Percentiles rank a stretch among this genome's conserved stretches.
phyloP scores from a whole-genome alignment of 306 rosid genomes.

The Castanea mollissima region DNA sequence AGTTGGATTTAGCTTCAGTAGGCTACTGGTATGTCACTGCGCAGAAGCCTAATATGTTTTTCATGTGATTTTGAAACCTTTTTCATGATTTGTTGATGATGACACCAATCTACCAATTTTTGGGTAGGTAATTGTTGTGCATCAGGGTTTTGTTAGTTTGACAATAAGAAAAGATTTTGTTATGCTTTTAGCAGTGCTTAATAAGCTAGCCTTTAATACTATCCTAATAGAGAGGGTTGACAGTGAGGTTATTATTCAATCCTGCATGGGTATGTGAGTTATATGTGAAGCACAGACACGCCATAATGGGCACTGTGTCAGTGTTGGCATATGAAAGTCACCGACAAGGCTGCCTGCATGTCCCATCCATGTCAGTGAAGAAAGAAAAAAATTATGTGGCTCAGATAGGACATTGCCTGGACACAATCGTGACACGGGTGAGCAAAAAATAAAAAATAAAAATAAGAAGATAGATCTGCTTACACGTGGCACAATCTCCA shows the following conservation, averaged over 20 bases:
- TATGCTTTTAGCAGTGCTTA: not conserved
- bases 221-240: not conserved
- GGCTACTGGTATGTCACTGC: not conserved
- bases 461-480: no score
- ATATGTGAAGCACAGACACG: not conserved
- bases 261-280: not conserved
- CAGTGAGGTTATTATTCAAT: not conserved
- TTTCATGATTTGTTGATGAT: not conserved
- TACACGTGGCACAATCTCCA: no score
- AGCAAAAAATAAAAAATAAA: no score
- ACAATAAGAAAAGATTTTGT: not conserved
- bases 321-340: no score
- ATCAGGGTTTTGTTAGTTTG: not conserved
- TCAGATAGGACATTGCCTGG: no score
- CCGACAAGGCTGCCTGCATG: no score
- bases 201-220: not conserved
- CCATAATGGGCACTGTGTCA: no score
- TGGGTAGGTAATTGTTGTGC: not conserved
- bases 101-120: not conserved
- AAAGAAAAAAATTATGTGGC: no score
- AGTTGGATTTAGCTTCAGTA: not conserved
- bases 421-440: no score
- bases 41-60: not conserved
- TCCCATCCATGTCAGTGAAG: no score
- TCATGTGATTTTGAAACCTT: not conserved